Percentiles rank a stretch among this genome's conserved stretches.
These are phyloP conservation scores for Citrullus mucosospermus DNA, from an alignment of 306 rosid genomes.

Conservation along the genomic window DNA sequence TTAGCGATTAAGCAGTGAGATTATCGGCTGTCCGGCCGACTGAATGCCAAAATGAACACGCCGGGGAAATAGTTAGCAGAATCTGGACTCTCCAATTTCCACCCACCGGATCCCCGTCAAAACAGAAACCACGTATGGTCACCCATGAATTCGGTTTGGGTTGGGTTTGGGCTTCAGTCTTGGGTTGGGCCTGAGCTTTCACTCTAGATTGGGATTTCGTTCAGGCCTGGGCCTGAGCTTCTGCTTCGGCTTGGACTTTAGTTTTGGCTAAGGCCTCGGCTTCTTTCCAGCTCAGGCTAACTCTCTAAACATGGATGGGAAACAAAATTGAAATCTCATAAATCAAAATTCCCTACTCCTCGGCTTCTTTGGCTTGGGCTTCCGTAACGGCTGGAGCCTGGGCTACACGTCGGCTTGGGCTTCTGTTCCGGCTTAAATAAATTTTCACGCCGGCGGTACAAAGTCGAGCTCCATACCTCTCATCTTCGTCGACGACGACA, in stretches of 20 bases:
- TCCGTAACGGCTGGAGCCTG: not conserved
- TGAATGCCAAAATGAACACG: not conserved
- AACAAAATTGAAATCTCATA: no score
- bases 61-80: not conserved
- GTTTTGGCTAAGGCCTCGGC: not conserved
- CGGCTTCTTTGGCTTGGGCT: not conserved
- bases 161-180: not conserved
- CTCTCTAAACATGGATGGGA: no score
- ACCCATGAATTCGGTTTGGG: not conserved
- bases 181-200: not conserved
- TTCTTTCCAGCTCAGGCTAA: not conserved
- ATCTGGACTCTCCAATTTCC: not conserved
- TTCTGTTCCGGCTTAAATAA: not conserved
- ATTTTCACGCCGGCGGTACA: not conserved
- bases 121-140: not conserved
- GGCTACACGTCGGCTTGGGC: not conserved
- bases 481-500: not conserved
- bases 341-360: no score
- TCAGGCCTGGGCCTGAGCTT: not conserved
- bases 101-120: not conserved
- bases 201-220: not conserved
- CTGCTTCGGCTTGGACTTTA: not conserved
- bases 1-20: not conserved
- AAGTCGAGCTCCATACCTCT: not conserved
- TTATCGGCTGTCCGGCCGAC: not conserved